Percentiles rank a stretch among this genome's conserved stretches.
Evolutionary conservation across 495 filamentous ascomycete species (phyloP).

Genomic region (Diplogelasinospora grovesii): DNA sequence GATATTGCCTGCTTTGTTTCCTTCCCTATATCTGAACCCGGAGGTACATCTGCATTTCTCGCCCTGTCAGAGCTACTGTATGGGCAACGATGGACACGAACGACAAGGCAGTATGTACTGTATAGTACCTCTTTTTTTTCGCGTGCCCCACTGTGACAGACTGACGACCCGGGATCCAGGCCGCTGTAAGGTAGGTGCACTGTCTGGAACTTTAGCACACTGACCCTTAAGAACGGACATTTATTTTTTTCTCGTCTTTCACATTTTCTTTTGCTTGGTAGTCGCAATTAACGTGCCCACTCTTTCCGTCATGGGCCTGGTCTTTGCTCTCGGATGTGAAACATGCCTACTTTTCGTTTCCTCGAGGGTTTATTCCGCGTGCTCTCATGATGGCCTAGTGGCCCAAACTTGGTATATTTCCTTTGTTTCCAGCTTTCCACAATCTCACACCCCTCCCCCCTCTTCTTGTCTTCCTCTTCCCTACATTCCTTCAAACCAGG

Average conservation of each 20-base stretch:
- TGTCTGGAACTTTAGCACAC: conserved; percentile 18
- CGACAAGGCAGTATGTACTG: no score
- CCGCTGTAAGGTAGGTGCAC: conserved; percentile 14
- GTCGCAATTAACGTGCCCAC: conserved; percentile 12
- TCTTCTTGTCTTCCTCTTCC: conserved; percentile 1
- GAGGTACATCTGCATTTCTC: not conserved
- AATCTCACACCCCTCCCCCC: conserved; percentile 1
- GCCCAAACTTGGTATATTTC: conserved; percentile 15
- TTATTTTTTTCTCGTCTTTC: conserved; percentile 9
- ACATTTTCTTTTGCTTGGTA: conserved; percentile 6
- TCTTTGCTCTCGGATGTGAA: conserved; percentile 1
- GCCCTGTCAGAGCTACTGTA: conserved; percentile 8
- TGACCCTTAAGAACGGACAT: conserved; percentile 14
- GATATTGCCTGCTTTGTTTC: no score
- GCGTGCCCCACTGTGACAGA: conserved; percentile 24
- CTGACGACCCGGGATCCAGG: conserved; percentile 21
- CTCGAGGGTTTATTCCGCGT: not conserved
- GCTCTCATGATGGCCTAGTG: not conserved
- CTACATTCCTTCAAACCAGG: not conserved
- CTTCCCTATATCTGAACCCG: not conserved
- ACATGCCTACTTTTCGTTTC: not conserved
- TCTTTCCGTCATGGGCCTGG: conserved; percentile 4
- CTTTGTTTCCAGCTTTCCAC: conserved; percentile 9
- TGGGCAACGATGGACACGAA: no score
- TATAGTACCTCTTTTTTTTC: conserved; percentile 7